phyloP scores from a whole-genome alignment of 2,329 filamentous ascomycete species.

The Elsinoe fawcettii region DNA sequence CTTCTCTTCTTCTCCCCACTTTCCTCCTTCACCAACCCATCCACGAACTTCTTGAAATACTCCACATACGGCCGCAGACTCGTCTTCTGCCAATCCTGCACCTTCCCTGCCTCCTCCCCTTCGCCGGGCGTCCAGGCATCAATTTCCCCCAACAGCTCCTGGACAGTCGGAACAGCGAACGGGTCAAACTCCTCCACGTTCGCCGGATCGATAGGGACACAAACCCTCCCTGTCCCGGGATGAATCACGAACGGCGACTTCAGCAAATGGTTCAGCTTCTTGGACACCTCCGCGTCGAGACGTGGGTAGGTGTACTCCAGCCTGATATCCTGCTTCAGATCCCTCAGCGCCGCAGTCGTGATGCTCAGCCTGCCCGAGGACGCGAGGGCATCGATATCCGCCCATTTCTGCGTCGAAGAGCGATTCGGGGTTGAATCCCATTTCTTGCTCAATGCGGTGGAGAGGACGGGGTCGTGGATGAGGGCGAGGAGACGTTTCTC shows the following conservation, averaged over 20 bases:
- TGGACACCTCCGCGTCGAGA: slow-evolving; percentile 92
- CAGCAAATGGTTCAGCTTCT: slow-evolving; percentile 95
- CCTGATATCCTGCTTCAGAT: slow-evolving; percentile 92
- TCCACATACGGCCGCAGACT: slow-evolving; percentile 89
- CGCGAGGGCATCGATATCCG: slow-evolving; percentile 81
- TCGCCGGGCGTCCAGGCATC: slow-evolving; percentile 61
- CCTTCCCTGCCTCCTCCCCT: slow-evolving; percentile 38
- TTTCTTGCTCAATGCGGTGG: slow-evolving; percentile 74
- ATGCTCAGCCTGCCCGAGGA: slow-evolving; percentile 63
- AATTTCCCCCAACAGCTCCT: slow-evolving; percentile 72
- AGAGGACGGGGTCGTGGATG: slow-evolving; percentile 71
- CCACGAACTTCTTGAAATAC: slow-evolving; percentile 76
- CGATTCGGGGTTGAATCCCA: slow-evolving; percentile 80
- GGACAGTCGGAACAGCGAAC: slow-evolving; percentile 79
- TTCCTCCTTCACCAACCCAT: slow-evolving; percentile 69
- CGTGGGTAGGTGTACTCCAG: slow-evolving; percentile 97
- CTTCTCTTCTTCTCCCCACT: slow-evolving; percentile 42
- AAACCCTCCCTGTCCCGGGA: slow-evolving; percentile 86
- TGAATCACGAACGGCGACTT: slow-evolving; percentile 97
- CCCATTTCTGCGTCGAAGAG: slow-evolving; percentile 75
- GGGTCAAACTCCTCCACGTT: slow-evolving; percentile 79
- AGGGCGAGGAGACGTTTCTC: slow-evolving; percentile 73
- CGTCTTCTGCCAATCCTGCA: slow-evolving; percentile 95
- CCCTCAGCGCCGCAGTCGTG: slow-evolving; percentile 55
- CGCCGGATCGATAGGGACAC: slow-evolving; percentile 80